Percentiles rank a stretch among this genome's conserved stretches.
Evolutionary conservation across 306 rosid species (phyloP).

Genomic region (Dalbergia cochinchinensis): DNA sequence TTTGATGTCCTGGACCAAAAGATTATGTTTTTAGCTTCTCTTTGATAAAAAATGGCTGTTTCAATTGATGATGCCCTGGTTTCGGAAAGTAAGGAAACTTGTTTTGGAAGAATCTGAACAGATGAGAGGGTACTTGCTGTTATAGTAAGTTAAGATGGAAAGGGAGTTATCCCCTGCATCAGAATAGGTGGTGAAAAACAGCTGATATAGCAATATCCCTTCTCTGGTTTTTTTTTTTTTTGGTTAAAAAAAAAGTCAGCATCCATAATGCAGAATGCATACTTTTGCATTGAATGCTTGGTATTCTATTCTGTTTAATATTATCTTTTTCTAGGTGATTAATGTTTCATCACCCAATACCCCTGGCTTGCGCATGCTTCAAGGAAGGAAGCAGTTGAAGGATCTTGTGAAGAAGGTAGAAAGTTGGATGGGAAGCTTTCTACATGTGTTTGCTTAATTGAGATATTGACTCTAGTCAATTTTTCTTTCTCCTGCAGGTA

Average conservation of each 20-base stretch:
- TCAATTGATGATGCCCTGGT: conserved; percentile 5
- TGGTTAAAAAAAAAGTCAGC: background rate
- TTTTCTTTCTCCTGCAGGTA: conserved; percentile 64
- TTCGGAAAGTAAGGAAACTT: background rate
- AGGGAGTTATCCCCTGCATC: background rate
- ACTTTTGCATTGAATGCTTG: conserved; percentile 25
- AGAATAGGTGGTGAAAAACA: conserved; percentile 1
- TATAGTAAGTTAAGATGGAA: background rate
- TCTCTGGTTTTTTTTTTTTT: no score
- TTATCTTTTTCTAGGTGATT: conserved; percentile 70
- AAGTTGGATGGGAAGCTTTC: conserved; percentile 42
- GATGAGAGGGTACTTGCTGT: background rate
- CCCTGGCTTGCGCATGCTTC: conserved; percentile 98
- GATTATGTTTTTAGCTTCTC: background rate
- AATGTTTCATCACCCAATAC: conserved; percentile 99
- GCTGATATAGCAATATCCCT: no score
- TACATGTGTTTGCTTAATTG: conserved; percentile 38
- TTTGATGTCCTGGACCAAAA: background rate
- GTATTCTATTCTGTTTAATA: conserved; percentile 19
- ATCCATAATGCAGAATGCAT: conserved; percentile 11
- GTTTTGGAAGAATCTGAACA: conserved; percentile 22
- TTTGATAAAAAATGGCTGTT: background rate
- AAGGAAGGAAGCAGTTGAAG: conserved; percentile 95
- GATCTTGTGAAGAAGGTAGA: conserved; percentile 96
- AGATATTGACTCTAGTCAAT: conserved; percentile 42